Conservation (phyloP, 179 eudicot species). For the Nepenthes alata region DNA sequence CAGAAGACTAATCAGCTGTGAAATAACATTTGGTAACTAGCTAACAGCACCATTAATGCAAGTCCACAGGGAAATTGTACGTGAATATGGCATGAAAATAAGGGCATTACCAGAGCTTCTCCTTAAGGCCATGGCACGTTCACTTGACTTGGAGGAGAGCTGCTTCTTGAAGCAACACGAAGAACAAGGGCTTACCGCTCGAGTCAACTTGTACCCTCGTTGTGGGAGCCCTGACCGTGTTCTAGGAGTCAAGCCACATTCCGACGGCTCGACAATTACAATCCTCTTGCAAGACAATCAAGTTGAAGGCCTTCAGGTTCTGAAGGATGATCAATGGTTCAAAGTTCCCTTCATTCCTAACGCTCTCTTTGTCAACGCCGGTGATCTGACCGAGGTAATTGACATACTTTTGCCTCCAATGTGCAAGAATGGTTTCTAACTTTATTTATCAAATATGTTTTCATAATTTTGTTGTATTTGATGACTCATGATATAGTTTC, state of each 20-base stretch:
- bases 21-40: not conserved
- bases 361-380: conserved; percentile 37
- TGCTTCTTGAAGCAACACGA: conserved; percentile 19
- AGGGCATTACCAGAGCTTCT: conserved; percentile 11
- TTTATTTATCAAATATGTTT: no score
- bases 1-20: not conserved
- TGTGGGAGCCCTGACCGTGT: conserved; percentile 38
- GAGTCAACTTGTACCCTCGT: conserved; percentile 40
- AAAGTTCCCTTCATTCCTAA: conserved; percentile 32
- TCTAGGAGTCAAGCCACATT: conserved; percentile 43
- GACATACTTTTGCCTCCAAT: no score
- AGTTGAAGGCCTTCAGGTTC: conserved; percentile 40
- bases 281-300: conserved; percentile 36
- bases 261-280: conserved; percentile 38
- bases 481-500: not conserved
- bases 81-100: conserved; percentile 11
- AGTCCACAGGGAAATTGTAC: conserved; percentile 13
- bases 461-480: not conserved
- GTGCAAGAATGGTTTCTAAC: not conserved
- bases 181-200: conserved; percentile 9
- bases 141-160: conserved; percentile 18
- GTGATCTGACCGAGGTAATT: conserved; percentile 49
- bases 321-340: conserved; percentile 35
- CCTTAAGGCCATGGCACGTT: conserved; percentile 26
- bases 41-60: not conserved